These are phyloP conservation scores for Perilla frutescens DNA, from an alignment of 257 asterid species.

Conservation along the genomic window DNA sequence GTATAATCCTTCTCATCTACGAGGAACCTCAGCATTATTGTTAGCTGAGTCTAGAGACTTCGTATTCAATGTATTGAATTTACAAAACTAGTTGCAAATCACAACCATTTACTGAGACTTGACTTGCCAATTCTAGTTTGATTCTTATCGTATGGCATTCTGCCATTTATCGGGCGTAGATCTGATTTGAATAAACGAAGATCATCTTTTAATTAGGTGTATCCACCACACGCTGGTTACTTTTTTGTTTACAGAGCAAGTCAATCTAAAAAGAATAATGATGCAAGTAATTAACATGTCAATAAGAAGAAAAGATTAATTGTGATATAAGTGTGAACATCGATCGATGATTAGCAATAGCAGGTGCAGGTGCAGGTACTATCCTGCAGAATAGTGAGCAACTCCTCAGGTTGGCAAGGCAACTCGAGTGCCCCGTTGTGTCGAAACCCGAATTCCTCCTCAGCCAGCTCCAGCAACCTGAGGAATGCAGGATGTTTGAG, in stretches of 20 bases:
- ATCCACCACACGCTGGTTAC: constrained; percentile 8
- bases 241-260: constrained; percentile 14
- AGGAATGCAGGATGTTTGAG: constrained; percentile 44
- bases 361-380: not conserved
- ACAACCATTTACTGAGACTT: too few relatives aligned
- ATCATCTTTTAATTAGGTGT: not conserved
- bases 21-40: too few relatives aligned
- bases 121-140: too few relatives aligned
- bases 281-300: too few relatives aligned
- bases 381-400: constrained; percentile 40
- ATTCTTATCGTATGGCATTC: not conserved
- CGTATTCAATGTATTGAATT: too few relatives aligned
- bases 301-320: too few relatives aligned
- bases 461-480: constrained; percentile 46
- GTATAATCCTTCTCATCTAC: too few relatives aligned
- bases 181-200: not conserved
- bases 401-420: constrained; percentile 48
- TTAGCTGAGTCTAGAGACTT: too few relatives aligned
- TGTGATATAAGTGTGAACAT: too few relatives aligned
- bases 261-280: not conserved
- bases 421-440: constrained; percentile 42
- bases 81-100: too few relatives aligned
- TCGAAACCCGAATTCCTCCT: constrained; percentile 48
- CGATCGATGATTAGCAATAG: too few relatives aligned
- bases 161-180: not conserved